phyloP scores from a whole-genome alignment of 495 filamentous ascomycete species.

The Xylaria acuta region DNA sequence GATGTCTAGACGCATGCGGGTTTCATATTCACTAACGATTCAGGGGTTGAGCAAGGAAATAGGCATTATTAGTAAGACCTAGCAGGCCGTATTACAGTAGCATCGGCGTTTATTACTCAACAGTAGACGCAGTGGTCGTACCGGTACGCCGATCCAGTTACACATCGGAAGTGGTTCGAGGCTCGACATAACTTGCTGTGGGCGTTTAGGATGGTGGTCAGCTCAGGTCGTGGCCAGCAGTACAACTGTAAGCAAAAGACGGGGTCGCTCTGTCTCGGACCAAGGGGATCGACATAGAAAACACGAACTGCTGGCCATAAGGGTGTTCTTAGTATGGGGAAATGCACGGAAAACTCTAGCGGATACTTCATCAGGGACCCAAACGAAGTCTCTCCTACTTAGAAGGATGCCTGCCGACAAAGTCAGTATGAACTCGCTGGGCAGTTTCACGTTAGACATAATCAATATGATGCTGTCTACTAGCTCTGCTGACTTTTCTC shows the following conservation, averaged over 20 bases:
- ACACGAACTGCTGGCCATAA: neutral
- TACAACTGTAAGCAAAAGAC: neutral
- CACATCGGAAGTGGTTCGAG: constrained; percentile 1
- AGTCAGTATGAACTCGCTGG: neutral
- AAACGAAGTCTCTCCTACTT: neutral
- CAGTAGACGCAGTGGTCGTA: constrained; percentile 3
- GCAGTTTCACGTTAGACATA: neutral
- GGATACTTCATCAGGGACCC: neutral
- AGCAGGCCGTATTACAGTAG: neutral
- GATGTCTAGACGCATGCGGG: neutral
- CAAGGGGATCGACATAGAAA: neutral
- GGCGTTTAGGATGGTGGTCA: constrained; percentile 5
- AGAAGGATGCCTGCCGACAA: neutral
- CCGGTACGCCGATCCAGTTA: neutral
- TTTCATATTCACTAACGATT: neutral
- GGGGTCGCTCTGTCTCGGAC: neutral
- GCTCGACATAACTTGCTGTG: constrained; percentile 5
- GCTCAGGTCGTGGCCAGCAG: neutral
- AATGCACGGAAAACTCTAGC: neutral
- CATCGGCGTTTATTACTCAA: constrained; percentile 14
- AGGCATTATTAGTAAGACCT: constrained; percentile 16
- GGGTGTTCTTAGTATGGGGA: neutral
- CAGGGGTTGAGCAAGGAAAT: neutral
- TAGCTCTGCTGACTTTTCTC: neutral
- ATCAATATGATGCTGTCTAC: neutral